Evolutionary conservation across 768 basidiomycete genomes (phyloP).

Genomic region (Solioccasus polychromus): DNA sequence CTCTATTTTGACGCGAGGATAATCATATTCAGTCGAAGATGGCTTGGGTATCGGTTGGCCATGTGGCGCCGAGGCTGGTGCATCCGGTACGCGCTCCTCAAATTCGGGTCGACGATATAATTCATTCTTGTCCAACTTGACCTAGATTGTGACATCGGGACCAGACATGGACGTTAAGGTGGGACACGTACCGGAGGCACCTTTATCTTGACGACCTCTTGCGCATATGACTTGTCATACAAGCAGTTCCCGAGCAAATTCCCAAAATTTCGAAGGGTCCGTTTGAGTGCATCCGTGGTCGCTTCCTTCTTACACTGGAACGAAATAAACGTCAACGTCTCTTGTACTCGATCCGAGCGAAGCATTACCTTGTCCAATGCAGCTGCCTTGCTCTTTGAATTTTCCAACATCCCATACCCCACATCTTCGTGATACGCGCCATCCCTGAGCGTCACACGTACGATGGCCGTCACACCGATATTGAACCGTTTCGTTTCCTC

Average conservation of each 20-base stretch:
- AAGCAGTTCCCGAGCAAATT: conserved; percentile 94
- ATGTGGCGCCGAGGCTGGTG: not conserved
- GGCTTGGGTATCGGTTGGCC: not conserved
- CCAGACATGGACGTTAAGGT: not conserved
- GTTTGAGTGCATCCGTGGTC: conserved; percentile 91
- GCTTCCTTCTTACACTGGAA: conserved; percentile 96
- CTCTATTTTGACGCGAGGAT: conserved; percentile 20
- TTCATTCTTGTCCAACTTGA: conserved; percentile 64
- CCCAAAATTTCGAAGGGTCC: conserved; percentile 88
- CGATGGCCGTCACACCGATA: conserved; percentile 79
- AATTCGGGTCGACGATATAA: conserved; percentile 73
- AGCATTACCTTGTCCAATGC: conserved; percentile 90
- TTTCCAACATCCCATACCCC: conserved; percentile 87
- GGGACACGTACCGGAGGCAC: conserved; percentile 62
- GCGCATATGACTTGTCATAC: conserved; percentile 90
- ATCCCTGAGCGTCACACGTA: conserved; percentile 84
- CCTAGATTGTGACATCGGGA: conserved; percentile 8
- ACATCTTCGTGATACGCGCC: conserved; percentile 92
- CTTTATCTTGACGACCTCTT: conserved; percentile 85
- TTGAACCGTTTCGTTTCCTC: conserved; percentile 64
- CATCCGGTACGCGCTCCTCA: conserved; percentile 41
- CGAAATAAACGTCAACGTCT: conserved; percentile 2
- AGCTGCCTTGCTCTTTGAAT: conserved; percentile 77
- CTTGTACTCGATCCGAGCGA: no score
- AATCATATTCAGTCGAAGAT: not conserved